These are phyloP conservation scores for Aspergillus viridinutans DNA, from an alignment of 2,329 filamentous ascomycete genomes.

Conservation along the genomic window DNA sequence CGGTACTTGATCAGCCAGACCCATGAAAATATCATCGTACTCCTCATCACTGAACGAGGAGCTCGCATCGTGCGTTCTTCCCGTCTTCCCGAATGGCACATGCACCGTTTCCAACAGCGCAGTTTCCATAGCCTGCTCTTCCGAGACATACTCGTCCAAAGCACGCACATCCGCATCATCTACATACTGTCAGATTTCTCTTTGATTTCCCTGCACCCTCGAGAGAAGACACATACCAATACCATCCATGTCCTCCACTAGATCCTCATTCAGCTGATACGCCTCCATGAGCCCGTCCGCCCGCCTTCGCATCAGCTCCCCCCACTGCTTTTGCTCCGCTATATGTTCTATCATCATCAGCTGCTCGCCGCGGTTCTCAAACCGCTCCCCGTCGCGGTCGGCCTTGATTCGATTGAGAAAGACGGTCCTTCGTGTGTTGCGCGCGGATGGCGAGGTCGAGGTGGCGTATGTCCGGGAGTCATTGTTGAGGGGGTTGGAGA, in stretches of 20 bases:
- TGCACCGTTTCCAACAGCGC: constrained; percentile 20
- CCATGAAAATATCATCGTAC: constrained; percentile 62
- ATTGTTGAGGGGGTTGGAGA: constrained; percentile 30
- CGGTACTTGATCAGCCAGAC: constrained; percentile 51
- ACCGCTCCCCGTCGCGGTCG: constrained; percentile 37
- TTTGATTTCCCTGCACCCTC: not conserved
- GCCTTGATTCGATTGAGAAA: constrained; percentile 41
- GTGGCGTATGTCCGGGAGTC: constrained; percentile 14
- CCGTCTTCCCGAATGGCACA: not conserved
- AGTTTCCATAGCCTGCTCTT: constrained; percentile 32
- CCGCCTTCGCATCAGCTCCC: constrained; percentile 33
- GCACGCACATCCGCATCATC: constrained; percentile 27
- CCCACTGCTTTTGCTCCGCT: constrained; percentile 36
- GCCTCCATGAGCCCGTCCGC: constrained; percentile 23
- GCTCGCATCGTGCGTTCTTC: constrained; percentile 7
- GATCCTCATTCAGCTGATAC: constrained; percentile 14
- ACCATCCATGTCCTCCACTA: constrained; percentile 20
- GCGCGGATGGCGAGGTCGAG: constrained; percentile 23
- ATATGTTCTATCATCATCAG: constrained; percentile 41
- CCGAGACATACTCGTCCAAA: constrained; percentile 33
- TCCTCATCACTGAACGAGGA: constrained; percentile 51
- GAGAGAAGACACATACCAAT: constrained; percentile 18
- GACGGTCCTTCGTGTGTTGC: constrained; percentile 32
- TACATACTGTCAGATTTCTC: not conserved
- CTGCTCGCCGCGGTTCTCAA: constrained; percentile 40